Percentiles rank a stretch among this genome's conserved stretches.
phyloP scores from a whole-genome alignment of 1,139 yeast genomes.

The Blastobotrys petasosporus region DNA sequence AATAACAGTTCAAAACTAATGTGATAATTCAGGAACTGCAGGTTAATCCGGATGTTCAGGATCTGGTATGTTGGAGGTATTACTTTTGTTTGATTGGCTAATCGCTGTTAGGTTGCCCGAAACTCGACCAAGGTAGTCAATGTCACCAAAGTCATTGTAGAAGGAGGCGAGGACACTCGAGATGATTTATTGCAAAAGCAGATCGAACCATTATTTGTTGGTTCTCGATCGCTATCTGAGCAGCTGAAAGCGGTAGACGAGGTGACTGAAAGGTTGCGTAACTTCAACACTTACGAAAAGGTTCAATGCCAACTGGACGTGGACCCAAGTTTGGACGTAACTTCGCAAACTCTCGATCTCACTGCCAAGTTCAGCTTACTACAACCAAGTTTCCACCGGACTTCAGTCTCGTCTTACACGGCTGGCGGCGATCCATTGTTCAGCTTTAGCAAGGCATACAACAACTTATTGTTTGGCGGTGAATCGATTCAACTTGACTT shows the following conservation, averaged over 20 bases:
- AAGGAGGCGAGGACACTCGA: slow-evolving; percentile 16
- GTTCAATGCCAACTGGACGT: slow-evolving; percentile 12
- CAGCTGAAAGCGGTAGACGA: slow-evolving; percentile 16
- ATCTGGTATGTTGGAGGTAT: not conserved
- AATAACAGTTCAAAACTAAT: too few species aligned
- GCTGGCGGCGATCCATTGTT: not conserved
- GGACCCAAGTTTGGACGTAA: not conserved
- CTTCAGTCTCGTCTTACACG: not conserved
- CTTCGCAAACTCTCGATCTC: not conserved
- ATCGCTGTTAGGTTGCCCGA: slow-evolving; percentile 3
- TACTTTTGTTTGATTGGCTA: not conserved
- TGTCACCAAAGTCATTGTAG: slow-evolving; percentile 17
- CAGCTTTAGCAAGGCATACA: not conserved
- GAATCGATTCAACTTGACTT: slow-evolving; percentile 21
- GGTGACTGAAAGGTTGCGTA: slow-evolving; percentile 15
- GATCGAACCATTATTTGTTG: slow-evolving; percentile 17
- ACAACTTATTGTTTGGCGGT: slow-evolving; percentile 24
- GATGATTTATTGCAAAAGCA: slow-evolving; percentile 17
- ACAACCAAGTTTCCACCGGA: too few species aligned
- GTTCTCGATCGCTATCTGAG: slow-evolving; percentile 6
- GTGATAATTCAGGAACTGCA: not conserved
- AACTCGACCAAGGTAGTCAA: slow-evolving; percentile 13
- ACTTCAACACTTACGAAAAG: slow-evolving; percentile 19
- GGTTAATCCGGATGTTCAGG: not conserved
- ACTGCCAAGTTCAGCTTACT: slow-evolving; percentile 18